Evolutionary conservation across 768 basidiomycete genomes (phyloP).

Genomic region (Boletus pseudo-olivaceus): DNA sequence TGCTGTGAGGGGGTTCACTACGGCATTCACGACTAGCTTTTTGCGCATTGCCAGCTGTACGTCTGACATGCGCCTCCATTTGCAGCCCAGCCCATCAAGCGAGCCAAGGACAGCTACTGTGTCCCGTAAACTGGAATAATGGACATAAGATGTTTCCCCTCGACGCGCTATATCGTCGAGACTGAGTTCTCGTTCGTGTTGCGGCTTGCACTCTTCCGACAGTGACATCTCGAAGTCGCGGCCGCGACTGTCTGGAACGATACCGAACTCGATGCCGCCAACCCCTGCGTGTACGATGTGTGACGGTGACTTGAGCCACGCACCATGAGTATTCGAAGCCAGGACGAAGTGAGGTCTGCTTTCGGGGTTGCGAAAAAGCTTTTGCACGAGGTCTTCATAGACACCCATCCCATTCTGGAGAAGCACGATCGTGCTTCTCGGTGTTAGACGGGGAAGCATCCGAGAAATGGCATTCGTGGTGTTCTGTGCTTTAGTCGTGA

Average conservation of each 20-base stretch:
- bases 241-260: slow-evolving; percentile 63
- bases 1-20: slow-evolving; percentile 85
- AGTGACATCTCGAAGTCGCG: slow-evolving; percentile 62
- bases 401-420: slow-evolving; percentile 94
- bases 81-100: slow-evolving; percentile 51
- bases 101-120: slow-evolving; percentile 65
- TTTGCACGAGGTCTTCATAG: slow-evolving; percentile 68
- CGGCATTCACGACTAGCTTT: slow-evolving; percentile 77
- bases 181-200: slow-evolving; percentile 39
- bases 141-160: slow-evolving; percentile 33
- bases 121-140: slow-evolving; percentile 60
- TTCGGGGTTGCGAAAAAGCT: slow-evolving; percentile 68
- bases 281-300: slow-evolving; percentile 68
- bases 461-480: slow-evolving; percentile 54
- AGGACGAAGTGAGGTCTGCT: slow-evolving; percentile 84
- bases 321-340: slow-evolving; percentile 79
- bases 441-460: slow-evolving; percentile 60
- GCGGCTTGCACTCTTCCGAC: slow-evolving; percentile 32
- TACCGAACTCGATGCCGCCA: slow-evolving; percentile 73
- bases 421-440: slow-evolving; percentile 81
- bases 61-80: slow-evolving; percentile 63
- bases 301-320: slow-evolving; percentile 48
- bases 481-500: slow-evolving; percentile 75
- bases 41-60: slow-evolving; percentile 69
- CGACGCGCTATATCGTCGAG: slow-evolving; percentile 50